Conservation (phyloP, 495 filamentous ascomycete genomes). For the Filosporella fistucella region DNA sequence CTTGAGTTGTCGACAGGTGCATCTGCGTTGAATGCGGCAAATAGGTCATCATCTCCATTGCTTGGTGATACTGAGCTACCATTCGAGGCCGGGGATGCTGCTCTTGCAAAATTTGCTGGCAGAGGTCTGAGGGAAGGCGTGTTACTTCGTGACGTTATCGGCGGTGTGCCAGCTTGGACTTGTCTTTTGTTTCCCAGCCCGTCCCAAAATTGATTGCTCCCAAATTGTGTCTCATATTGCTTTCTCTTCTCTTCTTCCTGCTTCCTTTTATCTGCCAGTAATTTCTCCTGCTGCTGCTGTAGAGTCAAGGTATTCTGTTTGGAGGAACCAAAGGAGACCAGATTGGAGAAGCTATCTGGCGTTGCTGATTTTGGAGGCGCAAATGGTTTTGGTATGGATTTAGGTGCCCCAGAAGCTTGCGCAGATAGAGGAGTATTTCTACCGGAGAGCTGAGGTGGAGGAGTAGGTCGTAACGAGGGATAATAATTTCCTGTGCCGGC, state of each 20-base stretch:
- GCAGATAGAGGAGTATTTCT: constrained; percentile 19
- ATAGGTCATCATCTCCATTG: constrained; percentile 48
- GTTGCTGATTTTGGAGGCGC: constrained; percentile 52
- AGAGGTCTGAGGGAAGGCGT: constrained; percentile 20
- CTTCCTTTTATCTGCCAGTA: constrained; percentile 71
- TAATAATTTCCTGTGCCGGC: constrained; percentile 46
- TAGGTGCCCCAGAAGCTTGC: constrained; percentile 37
- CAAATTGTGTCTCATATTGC: constrained; percentile 70
- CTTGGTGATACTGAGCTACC: constrained; percentile 17
- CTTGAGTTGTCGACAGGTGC: constrained; percentile 58
- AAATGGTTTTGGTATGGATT: constrained; percentile 41
- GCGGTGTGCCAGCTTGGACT: constrained; percentile 8
- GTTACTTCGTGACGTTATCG: constrained; percentile 15
- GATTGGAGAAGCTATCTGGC: constrained; percentile 84
- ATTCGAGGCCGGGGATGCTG: constrained; percentile 23
- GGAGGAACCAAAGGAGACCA: constrained; percentile 66
- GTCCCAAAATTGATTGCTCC: constrained; percentile 70
- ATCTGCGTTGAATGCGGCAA: constrained; percentile 54
- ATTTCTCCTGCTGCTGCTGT: constrained; percentile 75
- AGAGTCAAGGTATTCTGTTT: constrained; percentile 66
- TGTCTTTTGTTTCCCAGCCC: constrained; percentile 40
- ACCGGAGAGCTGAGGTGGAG: constrained; percentile 48
- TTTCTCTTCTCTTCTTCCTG: constrained; percentile 69
- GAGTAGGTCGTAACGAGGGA: constrained; percentile 49
- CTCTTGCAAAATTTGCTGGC: constrained; percentile 18